phyloP scores from a whole-genome alignment of 2,329 filamentous ascomycete genomes.

The Paramyrothecium roridum region DNA sequence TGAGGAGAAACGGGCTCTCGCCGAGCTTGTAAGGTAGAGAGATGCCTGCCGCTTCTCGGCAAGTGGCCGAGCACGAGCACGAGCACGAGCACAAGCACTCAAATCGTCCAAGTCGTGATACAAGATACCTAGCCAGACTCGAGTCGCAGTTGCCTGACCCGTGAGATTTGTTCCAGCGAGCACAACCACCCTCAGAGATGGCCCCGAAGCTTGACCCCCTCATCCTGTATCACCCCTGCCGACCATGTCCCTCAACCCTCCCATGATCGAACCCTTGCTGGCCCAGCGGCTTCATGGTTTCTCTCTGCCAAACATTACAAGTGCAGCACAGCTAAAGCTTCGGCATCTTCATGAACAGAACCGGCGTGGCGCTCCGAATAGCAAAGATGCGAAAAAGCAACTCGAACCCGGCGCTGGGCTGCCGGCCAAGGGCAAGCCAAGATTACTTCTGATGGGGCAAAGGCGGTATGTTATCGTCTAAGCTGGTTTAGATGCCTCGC shows the following conservation, averaged over 20 bases:
- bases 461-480: conserved; percentile 61
- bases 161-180: neutral
- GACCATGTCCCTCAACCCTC: conserved; percentile 30
- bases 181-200: neutral
- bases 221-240: neutral
- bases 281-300: conserved; percentile 23
- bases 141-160: neutral
- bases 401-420: conserved; percentile 41
- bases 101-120: too few species aligned
- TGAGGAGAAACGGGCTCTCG: neutral
- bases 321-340: conserved; percentile 61
- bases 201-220: conserved; percentile 1
- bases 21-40: neutral
- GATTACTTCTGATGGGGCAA: conserved; percentile 91
- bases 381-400: conserved; percentile 44
- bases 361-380: conserved; percentile 42
- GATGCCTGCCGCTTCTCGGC: neutral
- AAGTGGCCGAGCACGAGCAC: too few species aligned
- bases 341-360: conserved; percentile 62
- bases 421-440: conserved; percentile 68
- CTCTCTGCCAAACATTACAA: conserved; percentile 32
- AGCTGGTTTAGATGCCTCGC: conserved; percentile 4
- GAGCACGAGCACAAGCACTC: too few species aligned
- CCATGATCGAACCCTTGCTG: conserved; percentile 18
- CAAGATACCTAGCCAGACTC: too few species aligned